A percentile compares a stretch with the other conserved stretches of the same genome.
phyloP scores from a whole-genome alignment of 148 eudicot genomes.

The Rhododendron ferrugineum region DNA sequence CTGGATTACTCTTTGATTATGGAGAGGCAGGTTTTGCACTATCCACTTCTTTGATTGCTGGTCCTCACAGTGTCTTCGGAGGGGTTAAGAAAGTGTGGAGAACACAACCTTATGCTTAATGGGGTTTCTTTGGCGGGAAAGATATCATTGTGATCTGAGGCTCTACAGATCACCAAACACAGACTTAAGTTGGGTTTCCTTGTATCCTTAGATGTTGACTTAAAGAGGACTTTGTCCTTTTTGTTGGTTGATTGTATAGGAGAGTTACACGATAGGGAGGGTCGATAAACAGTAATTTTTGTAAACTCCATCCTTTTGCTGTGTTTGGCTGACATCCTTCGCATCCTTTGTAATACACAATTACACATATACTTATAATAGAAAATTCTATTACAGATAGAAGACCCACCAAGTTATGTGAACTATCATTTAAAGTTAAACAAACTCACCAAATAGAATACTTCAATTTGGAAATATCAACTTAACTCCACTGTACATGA shows the following conservation, averaged over 20 bases:
- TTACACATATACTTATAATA: background rate
- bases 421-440: background rate
- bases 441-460: background rate
- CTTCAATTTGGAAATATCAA: background rate
- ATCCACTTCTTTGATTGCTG: background rate
- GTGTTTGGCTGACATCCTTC: background rate
- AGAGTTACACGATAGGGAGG: background rate
- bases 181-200: background rate
- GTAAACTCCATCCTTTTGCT: background rate
- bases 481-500: background rate
- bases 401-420: too few species aligned
- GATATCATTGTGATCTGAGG: background rate
- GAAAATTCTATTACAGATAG: background rate
- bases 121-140: background rate
- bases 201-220: background rate
- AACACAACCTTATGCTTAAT: background rate
- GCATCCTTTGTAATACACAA: background rate
- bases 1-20: background rate
- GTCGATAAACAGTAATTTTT: background rate
- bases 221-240: background rate
- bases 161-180: background rate
- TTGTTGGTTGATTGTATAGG: background rate
- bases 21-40: background rate
- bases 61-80: background rate
- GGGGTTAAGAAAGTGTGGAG: background rate